These are phyloP conservation scores for Camellia lanceoleosa DNA, from an alignment of 148 eudicot genomes.

Conservation along the genomic window DNA sequence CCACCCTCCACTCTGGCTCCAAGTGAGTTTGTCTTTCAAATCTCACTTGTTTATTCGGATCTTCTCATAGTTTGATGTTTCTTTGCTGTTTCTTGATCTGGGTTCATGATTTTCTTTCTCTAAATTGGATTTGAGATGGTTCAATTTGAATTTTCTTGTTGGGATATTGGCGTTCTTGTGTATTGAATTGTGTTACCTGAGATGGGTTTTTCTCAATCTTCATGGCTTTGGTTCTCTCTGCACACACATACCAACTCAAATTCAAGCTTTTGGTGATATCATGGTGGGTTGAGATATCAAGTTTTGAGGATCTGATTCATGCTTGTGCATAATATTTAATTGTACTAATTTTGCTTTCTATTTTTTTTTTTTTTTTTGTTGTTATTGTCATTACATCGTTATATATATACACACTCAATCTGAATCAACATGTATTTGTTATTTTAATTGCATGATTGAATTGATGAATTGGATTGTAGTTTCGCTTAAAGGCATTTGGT, in stretches of 20 bases:
- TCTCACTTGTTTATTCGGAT: neutral
- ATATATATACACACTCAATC: neutral
- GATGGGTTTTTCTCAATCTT: neutral
- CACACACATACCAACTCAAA: no score
- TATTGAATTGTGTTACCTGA: neutral
- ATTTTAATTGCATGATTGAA: neutral
- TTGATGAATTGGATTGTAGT: slow-evolving; percentile 1
- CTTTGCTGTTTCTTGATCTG: neutral
- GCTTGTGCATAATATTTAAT: neutral
- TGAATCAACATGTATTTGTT: neutral
- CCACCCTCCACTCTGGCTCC: slow-evolving; percentile 32
- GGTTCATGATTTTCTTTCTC: neutral
- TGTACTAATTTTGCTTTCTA: neutral
- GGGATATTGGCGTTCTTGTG: neutral
- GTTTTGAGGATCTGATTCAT: neutral
- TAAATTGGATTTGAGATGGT: neutral
- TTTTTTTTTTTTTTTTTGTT: neutral
- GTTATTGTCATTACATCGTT: neutral
- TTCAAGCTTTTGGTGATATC: neutral
- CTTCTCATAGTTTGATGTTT: neutral
- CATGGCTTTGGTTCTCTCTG: no score
- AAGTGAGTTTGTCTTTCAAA: slow-evolving; percentile 21
- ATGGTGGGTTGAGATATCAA: neutral
- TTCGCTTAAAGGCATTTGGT: neutral
- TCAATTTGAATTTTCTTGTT: neutral